Base-by-base conservation (phyloP, 75 land plant species). In the Cupressus sempervirens region DNA sequence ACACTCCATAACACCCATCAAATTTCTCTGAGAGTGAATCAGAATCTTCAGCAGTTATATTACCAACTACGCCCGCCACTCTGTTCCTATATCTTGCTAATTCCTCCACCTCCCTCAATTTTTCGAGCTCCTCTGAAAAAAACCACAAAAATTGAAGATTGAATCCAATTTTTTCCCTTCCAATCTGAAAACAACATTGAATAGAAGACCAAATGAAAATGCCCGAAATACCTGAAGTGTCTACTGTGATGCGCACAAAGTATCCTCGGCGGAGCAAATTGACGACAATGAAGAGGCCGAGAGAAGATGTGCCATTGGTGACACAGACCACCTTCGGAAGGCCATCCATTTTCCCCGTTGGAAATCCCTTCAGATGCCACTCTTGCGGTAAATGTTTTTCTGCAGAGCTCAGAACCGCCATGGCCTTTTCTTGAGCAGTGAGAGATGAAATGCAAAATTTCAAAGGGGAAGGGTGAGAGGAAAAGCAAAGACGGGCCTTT, bases 1-100 rank as follows among this genome's bases (percentile, higher is more conserved):
- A 92, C 40, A 92, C 88, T 11, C 88, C 94, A 80, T 88, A 86
- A 83, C 93, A 92, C 38, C 94, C 94, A 86, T 85, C 84, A 41
- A 89, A 86, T 26, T 88, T 91, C 62, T 76, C 81, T 48, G 84
- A 75, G 6, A 92, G 82, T 29, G 89, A 80, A 40, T 83, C 85
- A 56, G 85, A 34, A 50, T 89, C 87, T 41, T 83, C 83, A 84
- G 89, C 34, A 68, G 81, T 84, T 20, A 86, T 89, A 50, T 50
- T 50, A 13, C 53, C 84, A 30, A 92, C 87, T 82, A 83, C 75
- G 83, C 87, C 46, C 85, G 45, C 75, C 62, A 84, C 34, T 53
- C 58, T 50, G 84, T 54, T 81, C 15, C 32, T 18, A 43, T 40
- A 41, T 40, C 12, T n/a, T 3, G 46, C 48, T 41, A 58, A 8